Percentiles rank a stretch among this genome's conserved stretches.
These are phyloP conservation scores for Didymella exigua DNA, from an alignment of 2,329 filamentous ascomycete species.

Conservation along the genomic window DNA sequence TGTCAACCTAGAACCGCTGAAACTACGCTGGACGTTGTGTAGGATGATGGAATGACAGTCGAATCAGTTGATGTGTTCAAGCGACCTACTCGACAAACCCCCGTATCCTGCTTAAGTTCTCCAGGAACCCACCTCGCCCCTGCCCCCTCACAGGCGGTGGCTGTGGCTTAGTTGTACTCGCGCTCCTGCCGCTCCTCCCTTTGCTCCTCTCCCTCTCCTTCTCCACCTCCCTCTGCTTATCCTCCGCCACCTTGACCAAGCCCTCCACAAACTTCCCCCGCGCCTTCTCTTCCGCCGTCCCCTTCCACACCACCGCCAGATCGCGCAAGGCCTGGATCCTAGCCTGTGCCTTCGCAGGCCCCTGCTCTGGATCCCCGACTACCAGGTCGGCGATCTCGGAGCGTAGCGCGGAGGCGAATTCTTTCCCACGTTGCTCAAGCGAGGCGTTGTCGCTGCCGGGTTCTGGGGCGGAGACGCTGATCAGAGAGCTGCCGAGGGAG, in stretches of 20 bases:
- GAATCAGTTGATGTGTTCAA: too few relatives aligned
- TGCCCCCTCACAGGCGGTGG: constrained; percentile 26
- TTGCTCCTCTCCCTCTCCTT: constrained; percentile 36
- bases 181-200: constrained; percentile 29
- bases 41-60: too few relatives aligned
- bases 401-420: constrained; percentile 72
- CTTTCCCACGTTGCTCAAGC: constrained; percentile 85
- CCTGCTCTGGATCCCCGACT: constrained; percentile 58
- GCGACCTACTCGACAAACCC: constrained; percentile 39
- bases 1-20: too few relatives aligned
- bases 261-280: constrained; percentile 80
- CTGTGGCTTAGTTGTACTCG: constrained; percentile 26
- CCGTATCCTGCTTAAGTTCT: constrained; percentile 47
- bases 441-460: constrained; percentile 68
- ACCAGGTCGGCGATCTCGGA: constrained; percentile 75
- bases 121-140: constrained; percentile 44
- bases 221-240: constrained; percentile 60
- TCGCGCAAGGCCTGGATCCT: constrained; percentile 79
- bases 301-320: constrained; percentile 84
- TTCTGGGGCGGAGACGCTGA: constrained; percentile 87
- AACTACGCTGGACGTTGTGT: too few relatives aligned
- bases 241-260: constrained; percentile 81
- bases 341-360: constrained; percentile 73
- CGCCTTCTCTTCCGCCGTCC: constrained; percentile 93
- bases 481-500: constrained; percentile 81